Conservation (phyloP, 371 early-diverging fungal species). For the Rhizomucor miehei region DNA sequence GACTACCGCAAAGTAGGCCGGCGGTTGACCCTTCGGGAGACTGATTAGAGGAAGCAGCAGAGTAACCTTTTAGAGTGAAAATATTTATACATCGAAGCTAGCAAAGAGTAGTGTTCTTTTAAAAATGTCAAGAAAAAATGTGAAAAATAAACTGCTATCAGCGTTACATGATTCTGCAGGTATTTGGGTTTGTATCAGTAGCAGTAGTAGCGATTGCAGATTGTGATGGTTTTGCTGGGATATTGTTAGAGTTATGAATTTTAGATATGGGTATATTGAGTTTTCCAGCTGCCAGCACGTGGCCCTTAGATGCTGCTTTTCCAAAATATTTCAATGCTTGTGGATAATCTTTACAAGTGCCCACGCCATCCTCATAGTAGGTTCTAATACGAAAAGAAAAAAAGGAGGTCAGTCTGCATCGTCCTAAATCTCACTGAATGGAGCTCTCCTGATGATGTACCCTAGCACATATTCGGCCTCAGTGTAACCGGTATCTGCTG, state of each 20-base stretch:
- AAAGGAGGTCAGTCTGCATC: neutral
- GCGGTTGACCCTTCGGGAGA: constrained; percentile 32
- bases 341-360: constrained; percentile 16
- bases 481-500: constrained; percentile 28
- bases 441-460: constrained; percentile 16
- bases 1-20: constrained; percentile 33
- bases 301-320: constrained; percentile 30
- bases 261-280: constrained; percentile 14
- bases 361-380: constrained; percentile 25
- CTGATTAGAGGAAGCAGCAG: constrained; percentile 1
- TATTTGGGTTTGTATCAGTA: neutral
- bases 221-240: neutral
- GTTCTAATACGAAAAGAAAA: constrained; percentile 7
- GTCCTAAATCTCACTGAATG: neutral
- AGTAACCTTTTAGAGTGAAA: no score
- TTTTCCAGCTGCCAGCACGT: constrained; percentile 19
- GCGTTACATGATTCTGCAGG: constrained; percentile 3
- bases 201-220: no score
- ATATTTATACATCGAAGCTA: no score
- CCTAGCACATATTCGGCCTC: constrained; percentile 40
- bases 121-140: no score
- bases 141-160: no score
- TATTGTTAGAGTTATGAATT: neutral
- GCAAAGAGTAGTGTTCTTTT: no score
- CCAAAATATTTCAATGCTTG: constrained; percentile 30